A percentile compares a stretch with the other conserved stretches of the same genome.
Conservation (phyloP, 106 monocot species). For the Vanilla planifolia region DNA sequence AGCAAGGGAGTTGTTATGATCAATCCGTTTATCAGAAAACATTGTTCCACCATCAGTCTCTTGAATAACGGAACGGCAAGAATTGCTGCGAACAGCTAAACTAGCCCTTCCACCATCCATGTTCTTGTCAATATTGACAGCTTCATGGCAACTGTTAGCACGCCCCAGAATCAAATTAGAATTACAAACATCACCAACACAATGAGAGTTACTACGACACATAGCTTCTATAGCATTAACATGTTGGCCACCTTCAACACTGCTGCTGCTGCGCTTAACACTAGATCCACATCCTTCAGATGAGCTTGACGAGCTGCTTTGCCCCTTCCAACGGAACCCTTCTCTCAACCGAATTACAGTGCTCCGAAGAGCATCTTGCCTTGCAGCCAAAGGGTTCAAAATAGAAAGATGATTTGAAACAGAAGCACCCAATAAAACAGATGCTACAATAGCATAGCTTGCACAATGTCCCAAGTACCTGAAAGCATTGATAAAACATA, state of each 20-base stretch:
- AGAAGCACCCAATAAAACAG: slow-evolving; percentile 75
- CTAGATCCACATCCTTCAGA: slow-evolving; percentile 97
- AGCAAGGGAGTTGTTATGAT: slow-evolving; percentile 36
- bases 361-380: slow-evolving; percentile 84
- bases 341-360: slow-evolving; percentile 93
- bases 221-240: slow-evolving; percentile 60
- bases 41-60: slow-evolving; percentile 47
- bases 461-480: slow-evolving; percentile 99
- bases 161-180: slow-evolving; percentile 52
- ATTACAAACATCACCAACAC: slow-evolving; percentile 45
- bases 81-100: slow-evolving; percentile 76
- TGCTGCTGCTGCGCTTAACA: slow-evolving; percentile 87
- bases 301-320: slow-evolving; percentile 81
- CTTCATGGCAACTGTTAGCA: slow-evolving; percentile 79
- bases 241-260: slow-evolving; percentile 80
- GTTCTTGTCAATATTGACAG: slow-evolving; percentile 58
- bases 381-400: slow-evolving; percentile 73
- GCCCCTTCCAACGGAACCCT: slow-evolving; percentile 76
- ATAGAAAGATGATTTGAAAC: slow-evolving; percentile 70
- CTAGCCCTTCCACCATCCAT: slow-evolving; percentile 65
- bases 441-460: slow-evolving; percentile 92
- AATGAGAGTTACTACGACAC: slow-evolving; percentile 52
- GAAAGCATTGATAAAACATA: background rate
- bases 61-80: slow-evolving; percentile 71
- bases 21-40: slow-evolving; percentile 37